These are phyloP conservation scores for Venturiaceae sp. DNA, from an alignment of 2,329 filamentous ascomycete genomes.

Conservation along the genomic window DNA sequence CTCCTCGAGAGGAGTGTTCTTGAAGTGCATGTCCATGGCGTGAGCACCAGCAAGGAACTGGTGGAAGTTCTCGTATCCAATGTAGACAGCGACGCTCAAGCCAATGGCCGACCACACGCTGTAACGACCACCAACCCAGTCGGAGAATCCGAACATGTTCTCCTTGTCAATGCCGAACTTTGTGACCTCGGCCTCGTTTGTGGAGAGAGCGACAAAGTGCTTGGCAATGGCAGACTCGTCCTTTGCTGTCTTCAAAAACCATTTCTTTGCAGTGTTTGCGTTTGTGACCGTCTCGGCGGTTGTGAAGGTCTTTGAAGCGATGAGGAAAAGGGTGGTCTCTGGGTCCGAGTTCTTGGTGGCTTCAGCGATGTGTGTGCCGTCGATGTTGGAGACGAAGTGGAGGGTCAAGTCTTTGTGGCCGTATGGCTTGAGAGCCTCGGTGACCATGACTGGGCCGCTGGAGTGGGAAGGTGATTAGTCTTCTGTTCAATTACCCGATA, in stretches of 20 bases:
- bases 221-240: constrained; percentile 72
- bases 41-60: constrained; percentile 91
- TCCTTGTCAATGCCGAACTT: constrained; percentile 98
- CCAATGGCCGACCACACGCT: constrained; percentile 99
- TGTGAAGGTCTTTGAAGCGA: constrained; percentile 99
- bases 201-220: constrained; percentile 97
- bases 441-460: constrained; percentile 97
- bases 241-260: constrained; percentile 86
- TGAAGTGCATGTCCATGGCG: constrained; percentile 98
- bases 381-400: constrained; percentile 99
- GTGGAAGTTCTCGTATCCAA: constrained; percentile 96
- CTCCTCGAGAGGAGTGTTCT: constrained; percentile 76
- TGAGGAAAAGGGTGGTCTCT: constrained; percentile 96
- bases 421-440: constrained; percentile 93
- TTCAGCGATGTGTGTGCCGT: constrained; percentile 95
- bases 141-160: constrained; percentile 99
- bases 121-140: constrained; percentile 97
- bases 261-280: constrained; percentile 90
- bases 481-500: not conserved
- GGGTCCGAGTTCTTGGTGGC: constrained; percentile 81
- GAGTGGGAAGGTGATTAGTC: not conserved
- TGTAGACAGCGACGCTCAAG: constrained; percentile 85
- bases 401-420: constrained; percentile 76
- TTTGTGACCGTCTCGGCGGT: constrained; percentile 96
- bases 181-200: constrained; percentile 88